These are phyloP conservation scores for Cryptococcus sp. DNA, from an alignment of 1,284 basidiomycete species.

Conservation along the genomic window DNA sequence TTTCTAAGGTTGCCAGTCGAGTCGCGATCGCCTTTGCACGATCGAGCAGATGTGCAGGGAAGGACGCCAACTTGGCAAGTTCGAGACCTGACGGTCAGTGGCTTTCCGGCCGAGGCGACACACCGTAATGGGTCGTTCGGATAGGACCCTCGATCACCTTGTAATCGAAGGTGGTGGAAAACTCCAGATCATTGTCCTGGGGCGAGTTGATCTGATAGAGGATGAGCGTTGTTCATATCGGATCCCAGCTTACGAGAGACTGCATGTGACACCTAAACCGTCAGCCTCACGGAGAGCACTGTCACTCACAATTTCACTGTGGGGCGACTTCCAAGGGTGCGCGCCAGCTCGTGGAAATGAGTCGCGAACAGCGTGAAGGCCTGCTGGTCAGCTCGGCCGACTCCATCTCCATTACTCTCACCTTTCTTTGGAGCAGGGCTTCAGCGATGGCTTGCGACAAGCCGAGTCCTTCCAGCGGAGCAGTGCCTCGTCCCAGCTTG, in stretches of 20 bases:
- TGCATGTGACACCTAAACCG: no score
- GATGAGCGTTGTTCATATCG: neutral
- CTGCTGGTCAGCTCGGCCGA: slow-evolving; percentile 51
- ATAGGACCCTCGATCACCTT: slow-evolving; percentile 56
- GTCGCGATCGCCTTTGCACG: slow-evolving; percentile 66
- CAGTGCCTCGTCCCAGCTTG: slow-evolving; percentile 67
- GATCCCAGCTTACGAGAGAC: no score
- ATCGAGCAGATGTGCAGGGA: slow-evolving; percentile 67
- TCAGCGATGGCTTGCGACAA: slow-evolving; percentile 92
- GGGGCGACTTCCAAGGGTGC: slow-evolving; percentile 36
- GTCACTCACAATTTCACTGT: slow-evolving; percentile 33
- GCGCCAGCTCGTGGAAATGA: slow-evolving; percentile 56
- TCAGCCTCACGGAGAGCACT: no score
- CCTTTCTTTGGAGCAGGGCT: slow-evolving; percentile 72
- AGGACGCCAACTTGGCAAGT: slow-evolving; percentile 76
- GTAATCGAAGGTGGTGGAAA: slow-evolving; percentile 75
- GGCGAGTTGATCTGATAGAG: slow-evolving; percentile 11
- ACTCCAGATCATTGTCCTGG: slow-evolving; percentile 58
- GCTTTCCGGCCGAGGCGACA: slow-evolving; percentile 56
- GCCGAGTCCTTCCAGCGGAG: slow-evolving; percentile 80
- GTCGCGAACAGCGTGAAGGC: slow-evolving; percentile 88
- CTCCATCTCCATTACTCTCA: slow-evolving; percentile 36
- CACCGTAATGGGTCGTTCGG: slow-evolving; percentile 50
- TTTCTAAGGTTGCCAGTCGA: slow-evolving; percentile 63
- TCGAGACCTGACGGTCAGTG: slow-evolving; percentile 64